Evolutionary conservation across 441 rosid species (phyloP).

Genomic region (Corymbia citriodora): DNA sequence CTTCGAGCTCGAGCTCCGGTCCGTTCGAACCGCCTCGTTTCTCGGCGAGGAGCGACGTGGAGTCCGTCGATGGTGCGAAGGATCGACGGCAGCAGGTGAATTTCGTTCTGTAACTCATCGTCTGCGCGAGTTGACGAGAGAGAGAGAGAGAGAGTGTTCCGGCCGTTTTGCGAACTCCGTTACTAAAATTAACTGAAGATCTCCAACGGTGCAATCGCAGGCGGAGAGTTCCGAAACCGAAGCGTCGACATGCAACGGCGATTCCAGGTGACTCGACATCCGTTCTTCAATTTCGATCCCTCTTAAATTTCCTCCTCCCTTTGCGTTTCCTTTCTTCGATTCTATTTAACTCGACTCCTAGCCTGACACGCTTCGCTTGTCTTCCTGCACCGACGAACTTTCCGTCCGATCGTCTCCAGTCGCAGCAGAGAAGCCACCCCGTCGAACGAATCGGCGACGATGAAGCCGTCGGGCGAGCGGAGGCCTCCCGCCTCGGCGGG

Average conservation of each 20-base stretch:
- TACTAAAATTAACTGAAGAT: neutral
- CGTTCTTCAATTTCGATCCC: neutral
- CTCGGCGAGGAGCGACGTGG: slow-evolving; percentile 19
- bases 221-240: slow-evolving; percentile 55
- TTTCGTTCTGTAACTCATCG: neutral
- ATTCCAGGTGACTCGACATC: slow-evolving; percentile 35
- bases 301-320: neutral
- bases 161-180: neutral
- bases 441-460: slow-evolving; percentile 20
- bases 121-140: neutral
- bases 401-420: neutral
- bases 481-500: neutral
- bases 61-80: slow-evolving; percentile 21
- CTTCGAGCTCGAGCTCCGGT: slow-evolving; percentile 19
- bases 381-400: neutral
- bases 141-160: neutral
- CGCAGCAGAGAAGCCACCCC: slow-evolving; percentile 31
- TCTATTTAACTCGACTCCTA: neutral
- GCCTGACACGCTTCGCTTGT: neutral
- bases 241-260: slow-evolving; percentile 45
- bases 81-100: slow-evolving; percentile 37
- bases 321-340: neutral
- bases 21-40: slow-evolving; percentile 6
- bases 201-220: slow-evolving; percentile 20
- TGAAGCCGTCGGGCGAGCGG: slow-evolving; percentile 1